phyloP scores from a whole-genome alignment of 2,329 filamentous ascomycete species.

The Davidsoniella neocaledoniae region DNA sequence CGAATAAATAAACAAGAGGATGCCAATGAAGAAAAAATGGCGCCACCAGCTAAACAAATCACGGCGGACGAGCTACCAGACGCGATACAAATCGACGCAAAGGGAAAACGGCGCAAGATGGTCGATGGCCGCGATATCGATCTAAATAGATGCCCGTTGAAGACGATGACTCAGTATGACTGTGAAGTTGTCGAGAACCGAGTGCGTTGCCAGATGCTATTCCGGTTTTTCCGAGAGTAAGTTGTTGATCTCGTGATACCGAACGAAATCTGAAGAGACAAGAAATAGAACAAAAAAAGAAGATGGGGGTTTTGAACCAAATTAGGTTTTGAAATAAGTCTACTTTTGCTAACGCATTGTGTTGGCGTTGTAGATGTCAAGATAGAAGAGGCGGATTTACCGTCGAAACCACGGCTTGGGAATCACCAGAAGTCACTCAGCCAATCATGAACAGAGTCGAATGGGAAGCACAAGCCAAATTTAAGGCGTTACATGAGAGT shows the following conservation, averaged over 20 bases:
- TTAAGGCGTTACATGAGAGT: constrained; percentile 1
- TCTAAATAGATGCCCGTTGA: constrained; percentile 36
- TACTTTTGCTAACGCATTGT: no score
- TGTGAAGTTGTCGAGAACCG: constrained; percentile 34
- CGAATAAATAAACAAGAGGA: not conserved
- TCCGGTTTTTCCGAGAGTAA: constrained; percentile 43
- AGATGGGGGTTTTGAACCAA: no score
- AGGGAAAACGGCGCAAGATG: constrained; percentile 35
- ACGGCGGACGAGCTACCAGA: constrained; percentile 32
- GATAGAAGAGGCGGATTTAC: constrained; percentile 40
- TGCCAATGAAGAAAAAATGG: constrained; percentile 25
- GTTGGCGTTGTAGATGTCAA: constrained; percentile 30
- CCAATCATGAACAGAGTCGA: constrained; percentile 11
- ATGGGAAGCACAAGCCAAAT: constrained; percentile 7
- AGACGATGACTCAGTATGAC: constrained; percentile 43
- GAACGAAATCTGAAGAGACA: not conserved
- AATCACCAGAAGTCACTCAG: constrained; percentile 20
- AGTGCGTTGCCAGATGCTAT: constrained; percentile 39
- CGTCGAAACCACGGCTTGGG: constrained; percentile 49
- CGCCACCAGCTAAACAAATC: constrained; percentile 40
- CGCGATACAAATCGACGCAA: constrained; percentile 30
- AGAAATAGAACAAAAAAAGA: not conserved
- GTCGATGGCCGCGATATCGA: constrained; percentile 24
- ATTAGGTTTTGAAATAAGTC: no score
- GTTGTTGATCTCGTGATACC: constrained; percentile 15